These are phyloP conservation scores for Phytophthora cajani DNA, from an alignment of 352 stramenopile species.

Conservation along the genomic window DNA sequence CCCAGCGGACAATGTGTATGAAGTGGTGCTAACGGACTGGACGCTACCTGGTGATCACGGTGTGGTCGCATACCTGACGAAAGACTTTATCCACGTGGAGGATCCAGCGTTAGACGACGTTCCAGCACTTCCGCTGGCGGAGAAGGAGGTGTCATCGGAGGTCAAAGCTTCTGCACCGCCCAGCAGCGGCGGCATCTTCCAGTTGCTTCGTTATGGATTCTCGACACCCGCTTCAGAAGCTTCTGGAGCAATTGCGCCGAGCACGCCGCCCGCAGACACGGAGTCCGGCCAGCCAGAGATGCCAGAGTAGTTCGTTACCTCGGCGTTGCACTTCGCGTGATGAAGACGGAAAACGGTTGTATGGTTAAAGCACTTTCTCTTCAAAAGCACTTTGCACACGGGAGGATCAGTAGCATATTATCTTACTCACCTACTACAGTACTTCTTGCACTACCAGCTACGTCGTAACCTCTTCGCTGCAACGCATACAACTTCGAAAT, in stretches of 20 bases:
- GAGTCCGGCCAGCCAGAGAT: too few relatives aligned
- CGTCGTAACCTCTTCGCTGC: too few relatives aligned
- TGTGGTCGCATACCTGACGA: conserved; percentile 60
- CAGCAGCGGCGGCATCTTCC: conserved; percentile 70
- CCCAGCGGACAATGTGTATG: conserved; percentile 46
- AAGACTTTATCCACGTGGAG: conserved; percentile 45
- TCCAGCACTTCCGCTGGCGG: conserved; percentile 37
- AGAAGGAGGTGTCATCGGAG: conserved; percentile 22
- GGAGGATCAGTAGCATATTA: too few relatives aligned
- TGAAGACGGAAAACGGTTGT: too few relatives aligned
- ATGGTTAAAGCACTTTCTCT: too few relatives aligned
- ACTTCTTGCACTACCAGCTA: too few relatives aligned
- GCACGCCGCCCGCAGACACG: too few relatives aligned
- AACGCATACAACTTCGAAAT: too few relatives aligned
- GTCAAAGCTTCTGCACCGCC: conserved; percentile 24
- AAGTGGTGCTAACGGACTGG: conserved; percentile 60
- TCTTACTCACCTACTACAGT: too few relatives aligned
- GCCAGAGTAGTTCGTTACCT: too few relatives aligned
- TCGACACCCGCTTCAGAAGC: conserved; percentile 2
- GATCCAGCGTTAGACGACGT: conserved; percentile 42
- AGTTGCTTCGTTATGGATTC: conserved; percentile 63
- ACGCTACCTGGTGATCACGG: conserved; percentile 34
- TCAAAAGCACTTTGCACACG: too few relatives aligned
- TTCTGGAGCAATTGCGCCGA: background rate
- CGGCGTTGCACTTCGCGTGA: too few relatives aligned